Evolutionary conservation across 805 yeast genomes (phyloP).

Genomic region (Pachysolen tannophilus): DNA sequence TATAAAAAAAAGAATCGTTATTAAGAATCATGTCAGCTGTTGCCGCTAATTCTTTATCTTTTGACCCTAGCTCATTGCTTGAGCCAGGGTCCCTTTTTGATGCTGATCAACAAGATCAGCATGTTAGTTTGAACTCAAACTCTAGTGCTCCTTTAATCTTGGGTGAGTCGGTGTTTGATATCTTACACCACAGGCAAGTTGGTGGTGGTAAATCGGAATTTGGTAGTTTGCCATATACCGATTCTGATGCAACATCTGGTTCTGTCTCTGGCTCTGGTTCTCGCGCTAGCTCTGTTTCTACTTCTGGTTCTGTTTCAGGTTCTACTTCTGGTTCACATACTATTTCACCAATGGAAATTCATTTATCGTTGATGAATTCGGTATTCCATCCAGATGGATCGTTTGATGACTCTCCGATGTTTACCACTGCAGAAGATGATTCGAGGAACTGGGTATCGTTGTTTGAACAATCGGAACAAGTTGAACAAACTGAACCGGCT

Average conservation of each 20-base stretch:
- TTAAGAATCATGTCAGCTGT: conserved; percentile 7
- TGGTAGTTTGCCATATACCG: neutral
- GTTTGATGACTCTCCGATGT: conserved; percentile 47
- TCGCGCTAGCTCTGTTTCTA: conserved; percentile 1
- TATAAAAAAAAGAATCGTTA: conserved; percentile 2
- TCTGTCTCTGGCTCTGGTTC: neutral
- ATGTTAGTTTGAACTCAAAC: neutral
- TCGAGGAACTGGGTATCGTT: conserved; percentile 55
- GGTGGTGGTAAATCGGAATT: neutral
- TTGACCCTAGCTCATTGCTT: conserved; percentile 4
- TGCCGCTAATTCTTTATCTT: neutral
- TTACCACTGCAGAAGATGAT: conserved; percentile 38
- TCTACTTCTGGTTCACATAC: conserved; percentile 12
- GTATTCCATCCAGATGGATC: conserved; percentile 34
- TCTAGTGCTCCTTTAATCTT: conserved; percentile 20
- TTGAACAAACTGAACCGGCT: conserved; percentile 25
- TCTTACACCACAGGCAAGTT: conserved; percentile 7
- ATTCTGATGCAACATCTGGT: neutral
- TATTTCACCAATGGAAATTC: conserved; percentile 44
- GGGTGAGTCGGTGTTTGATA: conserved; percentile 26
- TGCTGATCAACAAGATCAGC: conserved; percentile 5
- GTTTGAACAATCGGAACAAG: conserved; percentile 34
- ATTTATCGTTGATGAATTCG: conserved; percentile 42
- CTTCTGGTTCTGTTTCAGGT: conserved; percentile 6
- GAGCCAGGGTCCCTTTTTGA: conserved; percentile 7